Conservation (phyloP, 768 basidiomycete genomes). For the Multifurca ochricompacta region DNA sequence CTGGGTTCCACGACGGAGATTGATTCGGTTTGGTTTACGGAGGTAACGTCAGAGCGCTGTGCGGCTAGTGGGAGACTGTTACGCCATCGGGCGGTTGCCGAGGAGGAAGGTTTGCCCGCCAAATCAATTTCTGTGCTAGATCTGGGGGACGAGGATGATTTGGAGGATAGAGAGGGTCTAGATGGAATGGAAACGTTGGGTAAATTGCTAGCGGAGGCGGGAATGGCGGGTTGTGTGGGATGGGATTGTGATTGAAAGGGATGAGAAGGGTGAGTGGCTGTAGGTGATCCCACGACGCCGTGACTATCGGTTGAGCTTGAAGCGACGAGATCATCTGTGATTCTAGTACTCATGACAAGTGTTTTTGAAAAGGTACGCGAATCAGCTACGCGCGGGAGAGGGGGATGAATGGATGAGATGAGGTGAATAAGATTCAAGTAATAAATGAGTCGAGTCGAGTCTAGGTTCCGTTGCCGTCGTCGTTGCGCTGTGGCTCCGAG, state of each 20-base stretch:
- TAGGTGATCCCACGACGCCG: slow-evolving; percentile 14
- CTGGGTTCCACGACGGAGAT: slow-evolving; percentile 60
- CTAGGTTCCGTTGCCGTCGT: neutral
- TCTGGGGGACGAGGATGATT: slow-evolving; percentile 16
- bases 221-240: neutral
- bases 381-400: no score
- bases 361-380: neutral
- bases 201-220: slow-evolving; percentile 13
- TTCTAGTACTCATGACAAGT: neutral
- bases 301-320: slow-evolving; percentile 10
- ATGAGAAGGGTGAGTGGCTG: slow-evolving; percentile 9
- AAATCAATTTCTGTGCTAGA: slow-evolving; percentile 18
- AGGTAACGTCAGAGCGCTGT: slow-evolving; percentile 22
- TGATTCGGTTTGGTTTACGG: slow-evolving; percentile 27
- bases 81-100: slow-evolving; percentile 18
- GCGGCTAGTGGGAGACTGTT: slow-evolving; percentile 10
- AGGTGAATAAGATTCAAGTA: neutral
- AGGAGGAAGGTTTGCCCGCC: slow-evolving; percentile 7
- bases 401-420: neutral
- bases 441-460: neutral
- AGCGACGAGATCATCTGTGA: slow-evolving; percentile 2
- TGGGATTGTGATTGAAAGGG: neutral
- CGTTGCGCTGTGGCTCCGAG: neutral
- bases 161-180: slow-evolving; percentile 17
- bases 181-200: slow-evolving; percentile 3